Evolutionary conservation across 768 basidiomycete species (phyloP), one percentile per base, ranked within the genome.

Genomic region (Hebeloma cylindrosporum): DNA sequence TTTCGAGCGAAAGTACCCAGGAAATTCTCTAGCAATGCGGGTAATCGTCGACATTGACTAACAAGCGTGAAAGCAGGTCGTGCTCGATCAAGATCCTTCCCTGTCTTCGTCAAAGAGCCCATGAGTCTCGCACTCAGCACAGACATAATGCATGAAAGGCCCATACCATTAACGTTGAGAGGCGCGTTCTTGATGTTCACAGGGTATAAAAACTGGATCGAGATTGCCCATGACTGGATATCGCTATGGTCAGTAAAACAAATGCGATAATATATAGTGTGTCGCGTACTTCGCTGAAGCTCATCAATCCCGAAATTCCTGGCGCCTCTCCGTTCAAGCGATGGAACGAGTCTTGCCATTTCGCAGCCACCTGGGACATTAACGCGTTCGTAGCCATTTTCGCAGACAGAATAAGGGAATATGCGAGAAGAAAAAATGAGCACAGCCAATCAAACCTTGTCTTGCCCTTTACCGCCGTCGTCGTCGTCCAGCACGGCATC

Each of bases 331-430:
- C 69, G 56, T 86, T 86, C 36, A 86, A 67, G 11, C 80, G 75
- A n/a, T 70, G 63, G 59, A 86, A 86, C 2, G 80, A 72, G 14
- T 85, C 80, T 48, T 83, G 80, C 83, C 85, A 86, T 67, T 84
- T 83, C 3, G 81, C 68, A 13, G 78, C 74, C 7, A 85, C 80
- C 58, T 85, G 83, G 1, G 75, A 72, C 34, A 75, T 75, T n/a
- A 85, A 66, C 18, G 82, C 82, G 45, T 77, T 72, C 4, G 80
- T 80, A 13, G 78, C 74, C 82, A 81, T 83, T 18, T n/a, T n/a
- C n/a, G n/a, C n/a, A n/a, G n/a, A n/a, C n/a, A n/a, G n/a, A n/a
- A n/a, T n/a, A n/a, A n/a, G n/a, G n/a, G n/a, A n/a, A n/a, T n/a
- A n/a, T n/a, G n/a, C n/a, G n/a, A n/a, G n/a, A n/a, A n/a, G n/a